Evolutionary conservation across 129 eudicot species (phyloP).

Genomic region (Apium graveolens): DNA sequence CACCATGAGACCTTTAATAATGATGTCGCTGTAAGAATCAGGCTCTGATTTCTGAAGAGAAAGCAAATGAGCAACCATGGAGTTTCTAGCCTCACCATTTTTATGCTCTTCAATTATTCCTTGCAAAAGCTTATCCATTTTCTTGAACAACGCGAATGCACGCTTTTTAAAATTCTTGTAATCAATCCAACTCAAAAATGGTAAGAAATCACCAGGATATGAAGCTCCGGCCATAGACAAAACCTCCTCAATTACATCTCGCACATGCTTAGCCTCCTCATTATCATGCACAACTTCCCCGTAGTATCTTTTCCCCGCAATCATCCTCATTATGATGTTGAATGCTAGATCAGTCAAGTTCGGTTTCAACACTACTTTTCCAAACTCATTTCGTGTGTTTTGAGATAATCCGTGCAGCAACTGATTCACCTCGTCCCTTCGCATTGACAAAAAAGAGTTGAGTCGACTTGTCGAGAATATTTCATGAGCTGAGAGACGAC

Average conservation of each 20-base stretch:
- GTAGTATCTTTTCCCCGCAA: slow-evolving; percentile 26
- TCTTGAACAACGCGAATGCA: not conserved
- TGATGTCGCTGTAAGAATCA: slow-evolving; percentile 13
- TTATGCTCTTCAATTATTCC: slow-evolving; percentile 21
- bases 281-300: slow-evolving; percentile 13
- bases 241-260: slow-evolving; percentile 18
- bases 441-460: slow-evolving; percentile 15
- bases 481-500: slow-evolving; percentile 26
- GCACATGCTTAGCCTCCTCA: slow-evolving; percentile 17
- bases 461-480: slow-evolving; percentile 39
- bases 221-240: slow-evolving; percentile 15
- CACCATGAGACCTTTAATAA: slow-evolving; percentile 25
- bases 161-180: slow-evolving; percentile 18
- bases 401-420: slow-evolving; percentile 8
- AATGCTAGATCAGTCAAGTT: slow-evolving; percentile 17
- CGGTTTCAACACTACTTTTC: slow-evolving; percentile 23
- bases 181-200: slow-evolving; percentile 29
- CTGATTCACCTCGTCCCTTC: slow-evolving; percentile 23
- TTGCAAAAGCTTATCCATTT: slow-evolving; percentile 17
- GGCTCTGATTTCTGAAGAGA: slow-evolving; percentile 28
- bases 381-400: not conserved
- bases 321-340: slow-evolving; percentile 32
- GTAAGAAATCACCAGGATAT: slow-evolving; percentile 25
- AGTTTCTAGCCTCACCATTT: slow-evolving; percentile 13
- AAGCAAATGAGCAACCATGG: slow-evolving; percentile 27